Percentiles rank a stretch among this genome's conserved stretches.
Evolutionary conservation across 2,329 filamentous ascomycete genomes (phyloP).

Genomic region (Penicillium sp.): DNA sequence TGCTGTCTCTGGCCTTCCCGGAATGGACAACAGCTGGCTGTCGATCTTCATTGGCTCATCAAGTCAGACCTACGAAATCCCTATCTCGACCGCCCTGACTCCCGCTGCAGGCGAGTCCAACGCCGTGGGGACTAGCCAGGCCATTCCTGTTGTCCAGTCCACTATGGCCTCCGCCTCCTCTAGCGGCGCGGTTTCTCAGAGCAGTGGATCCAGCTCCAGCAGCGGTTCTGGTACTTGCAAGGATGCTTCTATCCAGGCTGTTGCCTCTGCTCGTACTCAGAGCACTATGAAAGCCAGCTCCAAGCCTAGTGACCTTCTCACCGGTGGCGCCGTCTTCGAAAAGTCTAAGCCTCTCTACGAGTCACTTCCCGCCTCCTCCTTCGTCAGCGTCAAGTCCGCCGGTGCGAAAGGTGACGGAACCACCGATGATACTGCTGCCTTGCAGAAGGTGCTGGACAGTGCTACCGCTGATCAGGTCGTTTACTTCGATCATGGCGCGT

Average conservation of each 20-base stretch:
- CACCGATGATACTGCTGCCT: constrained; percentile 82
- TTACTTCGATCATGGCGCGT: constrained; percentile 66
- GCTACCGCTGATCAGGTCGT: constrained; percentile 61
- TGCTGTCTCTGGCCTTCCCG: constrained; percentile 6
- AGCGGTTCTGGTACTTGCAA: constrained; percentile 17
- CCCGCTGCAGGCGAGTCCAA: not conserved
- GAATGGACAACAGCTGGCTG: constrained; percentile 13
- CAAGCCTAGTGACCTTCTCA: constrained; percentile 69
- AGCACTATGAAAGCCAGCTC: constrained; percentile 54
- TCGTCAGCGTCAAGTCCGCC: constrained; percentile 78
- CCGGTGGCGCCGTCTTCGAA: constrained; percentile 71
- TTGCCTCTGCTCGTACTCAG: constrained; percentile 57
- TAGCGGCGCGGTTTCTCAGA: not conserved
- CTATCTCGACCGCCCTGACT: not conserved
- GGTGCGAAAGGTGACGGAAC: constrained; percentile 86
- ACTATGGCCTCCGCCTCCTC: constrained; percentile 9
- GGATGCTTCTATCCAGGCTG: constrained; percentile 30
- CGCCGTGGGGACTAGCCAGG: constrained; percentile 3
- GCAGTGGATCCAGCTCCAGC: constrained; percentile 10
- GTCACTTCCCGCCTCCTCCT: constrained; percentile 63
- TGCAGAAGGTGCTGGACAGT: constrained; percentile 75
- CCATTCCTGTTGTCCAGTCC: constrained; percentile 5
- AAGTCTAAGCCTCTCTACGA: constrained; percentile 90
- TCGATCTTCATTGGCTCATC: constrained; percentile 12
- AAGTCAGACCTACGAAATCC: constrained; percentile 1